Evolutionary conservation across 257 asterid genomes (phyloP).

Genomic region (Mentha longifolia): DNA sequence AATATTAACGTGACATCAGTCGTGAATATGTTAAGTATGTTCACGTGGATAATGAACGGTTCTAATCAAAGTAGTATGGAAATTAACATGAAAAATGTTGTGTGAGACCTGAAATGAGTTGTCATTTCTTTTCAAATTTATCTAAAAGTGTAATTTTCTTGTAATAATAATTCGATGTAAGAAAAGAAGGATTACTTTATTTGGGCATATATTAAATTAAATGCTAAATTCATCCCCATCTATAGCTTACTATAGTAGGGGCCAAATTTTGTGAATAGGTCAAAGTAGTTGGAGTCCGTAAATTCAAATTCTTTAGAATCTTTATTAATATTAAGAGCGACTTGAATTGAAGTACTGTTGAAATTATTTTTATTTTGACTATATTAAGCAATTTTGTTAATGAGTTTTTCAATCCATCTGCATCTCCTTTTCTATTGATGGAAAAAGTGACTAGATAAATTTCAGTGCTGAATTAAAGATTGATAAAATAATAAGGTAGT

Average conservation of each 20-base stretch:
- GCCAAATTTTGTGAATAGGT: conserved; percentile 17
- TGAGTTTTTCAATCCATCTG: neutral
- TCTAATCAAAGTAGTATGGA: too few relatives aligned
- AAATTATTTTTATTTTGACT: neutral
- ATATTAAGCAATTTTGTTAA: neutral
- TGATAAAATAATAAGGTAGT: too few relatives aligned
- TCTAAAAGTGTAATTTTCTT: neutral
- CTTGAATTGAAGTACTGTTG: neutral
- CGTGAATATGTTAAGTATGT: too few relatives aligned
- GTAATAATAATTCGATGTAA: neutral
- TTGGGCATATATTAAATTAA: neutral
- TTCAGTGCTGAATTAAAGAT: too few relatives aligned
- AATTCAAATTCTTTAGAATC: neutral
- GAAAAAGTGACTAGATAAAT: too few relatives aligned
- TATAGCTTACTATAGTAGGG: conserved; percentile 16
- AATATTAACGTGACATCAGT: too few relatives aligned
- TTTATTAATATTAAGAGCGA: neutral
- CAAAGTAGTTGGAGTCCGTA: conserved; percentile 21
- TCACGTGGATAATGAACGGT: too few relatives aligned
- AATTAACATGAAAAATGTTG: neutral
- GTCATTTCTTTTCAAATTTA: neutral
- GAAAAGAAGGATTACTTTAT: neutral
- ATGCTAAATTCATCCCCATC: neutral
- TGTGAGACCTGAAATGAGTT: neutral
- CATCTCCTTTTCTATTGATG: neutral